Evolutionary conservation across 2,329 filamentous ascomycete genomes (phyloP).

Genomic region (Raffaelea albimanens): DNA sequence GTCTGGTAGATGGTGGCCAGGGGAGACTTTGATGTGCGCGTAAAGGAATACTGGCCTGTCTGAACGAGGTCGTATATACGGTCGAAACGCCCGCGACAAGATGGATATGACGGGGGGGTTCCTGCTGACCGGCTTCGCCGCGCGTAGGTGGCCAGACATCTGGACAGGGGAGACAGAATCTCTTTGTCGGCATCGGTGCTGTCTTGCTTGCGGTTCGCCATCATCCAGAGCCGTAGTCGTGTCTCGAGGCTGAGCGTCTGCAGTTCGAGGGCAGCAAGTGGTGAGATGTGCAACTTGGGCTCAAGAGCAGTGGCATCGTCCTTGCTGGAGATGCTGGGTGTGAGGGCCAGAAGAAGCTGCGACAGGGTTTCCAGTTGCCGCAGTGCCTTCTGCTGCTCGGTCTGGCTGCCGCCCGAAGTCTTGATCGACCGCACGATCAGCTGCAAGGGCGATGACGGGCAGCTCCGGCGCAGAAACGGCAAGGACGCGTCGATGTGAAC

Average conservation of each 20-base stretch:
- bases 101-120: slow-evolving; percentile 25
- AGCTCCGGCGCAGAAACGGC: slow-evolving; percentile 42
- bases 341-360: slow-evolving; percentile 54
- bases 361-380: slow-evolving; percentile 59
- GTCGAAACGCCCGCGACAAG: slow-evolving; percentile 25
- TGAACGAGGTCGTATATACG: slow-evolving; percentile 29
- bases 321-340: slow-evolving; percentile 55
- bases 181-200: slow-evolving; percentile 47
- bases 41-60: slow-evolving; percentile 17
- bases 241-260: slow-evolving; percentile 54
- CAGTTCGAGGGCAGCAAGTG: slow-evolving; percentile 49
- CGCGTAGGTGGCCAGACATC: slow-evolving; percentile 52
- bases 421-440: slow-evolving; percentile 40
- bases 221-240: slow-evolving; percentile 55
- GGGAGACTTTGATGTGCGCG: slow-evolving; percentile 30
- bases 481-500: slow-evolving; percentile 48
- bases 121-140: slow-evolving; percentile 35
- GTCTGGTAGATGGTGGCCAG: slow-evolving; percentile 41
- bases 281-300: slow-evolving; percentile 43
- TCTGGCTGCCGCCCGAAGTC: slow-evolving; percentile 18
- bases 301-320: slow-evolving; percentile 50
- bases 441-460: slow-evolving; percentile 46
- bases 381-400: slow-evolving; percentile 45
- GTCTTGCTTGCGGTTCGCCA: slow-evolving; percentile 46
- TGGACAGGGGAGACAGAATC: slow-evolving; percentile 53